Evolutionary conservation across 192 early-diverging fungal genomes (phyloP), one percentile per base, ranked within the genome.

Genomic region (Diversispora epigaea): DNA sequence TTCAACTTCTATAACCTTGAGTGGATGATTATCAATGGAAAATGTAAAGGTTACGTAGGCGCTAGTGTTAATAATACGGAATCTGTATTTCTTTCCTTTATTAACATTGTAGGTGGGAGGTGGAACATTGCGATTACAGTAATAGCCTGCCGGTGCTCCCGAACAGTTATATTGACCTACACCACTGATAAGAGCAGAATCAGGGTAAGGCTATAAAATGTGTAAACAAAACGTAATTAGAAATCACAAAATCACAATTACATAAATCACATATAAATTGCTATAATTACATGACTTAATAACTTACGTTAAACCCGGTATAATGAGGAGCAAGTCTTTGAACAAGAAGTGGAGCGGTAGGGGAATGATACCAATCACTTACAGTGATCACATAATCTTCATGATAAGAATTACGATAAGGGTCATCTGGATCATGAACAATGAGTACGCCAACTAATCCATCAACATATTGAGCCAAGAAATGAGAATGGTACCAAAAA

Each of bases 1-100:
- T 67, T 91, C 89, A 41, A 89, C 88, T 71, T 91, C 94, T 47
- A 95, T 91, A 8, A 95, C 83, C 0, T 77, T 83, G 82, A 95
- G 83, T 11, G 81, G 74, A 74, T 94, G 94, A 19, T 90, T 87
- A 25, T 91, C 91, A 44, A 95, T 91, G n/a, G 85, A 86, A 71
- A 95, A 86, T 39, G 84, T 82, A 80, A 89, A 89, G 76, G 85
- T 89, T 17, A 89, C 73, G 46, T 39, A 12, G 14, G 40, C 62
- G 6, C 40, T 41, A 85, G 90, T 91, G 76, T 89, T 90, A 80
- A 95, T 89, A 44, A 95, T 61, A 9, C 94, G 89, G 63, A 95
- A 69, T 25, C 91, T 88, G 80, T 93, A 93, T 6, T 86, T 91
- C 79, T 91, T 93, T 60, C 91, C 90, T 43, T 64, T 43, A 43